Conservation (phyloP, 345 rosid species). For the Arabidopsis arenosa region DNA sequence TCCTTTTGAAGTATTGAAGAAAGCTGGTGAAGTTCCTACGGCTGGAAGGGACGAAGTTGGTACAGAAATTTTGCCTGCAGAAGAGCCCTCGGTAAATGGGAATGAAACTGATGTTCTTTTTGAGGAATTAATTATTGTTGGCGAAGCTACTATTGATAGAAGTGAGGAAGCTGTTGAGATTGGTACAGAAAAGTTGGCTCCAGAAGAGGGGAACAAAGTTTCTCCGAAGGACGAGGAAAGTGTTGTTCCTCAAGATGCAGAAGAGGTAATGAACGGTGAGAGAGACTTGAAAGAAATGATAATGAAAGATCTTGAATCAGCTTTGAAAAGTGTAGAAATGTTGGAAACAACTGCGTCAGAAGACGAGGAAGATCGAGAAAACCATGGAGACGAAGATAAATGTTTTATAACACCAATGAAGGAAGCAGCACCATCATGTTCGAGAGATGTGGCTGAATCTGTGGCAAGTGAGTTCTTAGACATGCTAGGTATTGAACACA, state of each 20-base stretch:
- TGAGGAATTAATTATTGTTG: constrained; percentile 41
- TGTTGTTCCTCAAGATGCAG: constrained; percentile 34
- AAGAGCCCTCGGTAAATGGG: constrained; percentile 39
- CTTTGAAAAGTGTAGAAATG: constrained; percentile 62
- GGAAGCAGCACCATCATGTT: constrained; percentile 54
- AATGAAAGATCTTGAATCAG: constrained; percentile 80
- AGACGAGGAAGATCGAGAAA: constrained; percentile 63
- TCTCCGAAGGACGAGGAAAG: constrained; percentile 38
- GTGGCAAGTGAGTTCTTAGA: constrained; percentile 83
- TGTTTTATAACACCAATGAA: constrained; percentile 44
- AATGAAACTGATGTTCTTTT: constrained; percentile 23
- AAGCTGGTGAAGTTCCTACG: constrained; percentile 32
- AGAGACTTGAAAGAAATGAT: constrained; percentile 63
- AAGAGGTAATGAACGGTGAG: constrained; percentile 46
- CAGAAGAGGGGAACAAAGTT: constrained; percentile 50
- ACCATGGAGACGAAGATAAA: constrained; percentile 41
- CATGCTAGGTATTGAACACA: constrained; percentile 80
- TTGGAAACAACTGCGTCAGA: constrained; percentile 59
- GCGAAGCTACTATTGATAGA: constrained; percentile 36
- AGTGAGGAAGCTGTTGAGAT: constrained; percentile 48
- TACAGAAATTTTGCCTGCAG: constrained; percentile 38
- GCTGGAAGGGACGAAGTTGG: constrained; percentile 46
- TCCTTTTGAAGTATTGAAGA: constrained; percentile 38
- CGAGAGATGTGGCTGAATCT: constrained; percentile 63
- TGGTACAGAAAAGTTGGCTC: constrained; percentile 37